Base-by-base conservation (phyloP, 129 eudicot genomes). In the Flaveria trinervia region DNA sequence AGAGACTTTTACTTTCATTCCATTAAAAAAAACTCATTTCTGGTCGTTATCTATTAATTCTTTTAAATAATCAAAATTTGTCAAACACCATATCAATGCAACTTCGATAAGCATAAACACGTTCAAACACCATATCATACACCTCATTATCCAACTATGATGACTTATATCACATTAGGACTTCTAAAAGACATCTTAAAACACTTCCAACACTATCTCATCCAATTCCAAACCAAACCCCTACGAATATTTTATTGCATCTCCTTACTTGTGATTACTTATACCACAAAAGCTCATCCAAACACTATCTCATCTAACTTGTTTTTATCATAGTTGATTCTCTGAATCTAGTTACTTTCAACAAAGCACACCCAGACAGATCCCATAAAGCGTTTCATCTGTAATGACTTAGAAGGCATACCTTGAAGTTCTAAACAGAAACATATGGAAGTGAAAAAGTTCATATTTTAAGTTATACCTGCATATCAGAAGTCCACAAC, bases 401-500 rank as follows among this genome's bases (percentile, higher is more conserved):
- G 2, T 54, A 54, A 54, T 54, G 22, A 8, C 50, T 45, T 9
- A 30, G 5, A 14, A 14, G 46, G 28, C 64, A 22, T 14, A 62
- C 36, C 36, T 30, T 30, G 0, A 30, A 30, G 5, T 11, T 15
- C 23, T 49, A 26, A 51, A 14, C 25, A 8, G 3, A 33, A 14
- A 26, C 2, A 26, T n/a, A 52, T 7, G 17, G 8, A 41, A 7
- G 26, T 22, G 6, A 15, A 36, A 30, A 66, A 23, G 36, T 1
- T 16, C 0, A 20, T 2, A 10, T 18, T 55, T 74, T 52, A 48
- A 64, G n/a, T 74, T 45, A 52, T 70, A 89, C 96, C 96, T 89
- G 96, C 91, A 89, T 85, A 65, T 89, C 95, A 20, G 95, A 89
- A n/a, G 95, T 89, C 94, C 94, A 89, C 39, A 88, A 67, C 44